Conservation (phyloP, 148 eudicot genomes). For the Nepenthes gracilis region DNA sequence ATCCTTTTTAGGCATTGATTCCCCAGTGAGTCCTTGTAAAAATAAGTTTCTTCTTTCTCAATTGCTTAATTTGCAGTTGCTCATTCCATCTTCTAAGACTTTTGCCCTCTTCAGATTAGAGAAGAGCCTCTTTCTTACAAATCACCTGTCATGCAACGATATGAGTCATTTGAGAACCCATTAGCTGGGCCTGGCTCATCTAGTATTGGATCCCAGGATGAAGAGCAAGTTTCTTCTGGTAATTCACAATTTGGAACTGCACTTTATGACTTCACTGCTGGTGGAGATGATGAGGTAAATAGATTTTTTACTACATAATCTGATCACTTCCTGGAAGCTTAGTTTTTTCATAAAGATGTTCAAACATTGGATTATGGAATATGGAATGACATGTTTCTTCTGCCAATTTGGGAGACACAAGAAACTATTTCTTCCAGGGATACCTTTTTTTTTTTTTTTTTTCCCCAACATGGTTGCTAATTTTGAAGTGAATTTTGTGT, state of each 20-base stretch:
- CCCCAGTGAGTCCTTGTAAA: conserved; percentile 49
- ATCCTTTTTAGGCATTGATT: conserved; percentile 42
- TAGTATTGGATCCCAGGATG: conserved; percentile 63
- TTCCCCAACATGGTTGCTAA: too few species aligned
- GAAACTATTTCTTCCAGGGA: too few species aligned
- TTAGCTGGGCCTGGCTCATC: conserved; percentile 63
- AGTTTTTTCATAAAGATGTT: too few species aligned
- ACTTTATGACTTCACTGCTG: conserved; percentile 94
- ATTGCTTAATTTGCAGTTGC: not conserved
- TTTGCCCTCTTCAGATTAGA: conserved; percentile 48
- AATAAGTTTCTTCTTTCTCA: not conserved
- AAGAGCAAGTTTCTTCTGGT: conserved; percentile 51
- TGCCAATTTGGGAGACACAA: not conserved
- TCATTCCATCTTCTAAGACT: conserved; percentile 13
- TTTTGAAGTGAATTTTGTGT: too few species aligned
- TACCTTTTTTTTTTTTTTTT: too few species aligned
- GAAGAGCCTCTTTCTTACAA: conserved; percentile 86
- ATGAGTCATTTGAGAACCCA: conserved; percentile 90
- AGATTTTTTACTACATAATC: not conserved
- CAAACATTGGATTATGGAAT: too few species aligned
- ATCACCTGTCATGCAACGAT: conserved; percentile 56
- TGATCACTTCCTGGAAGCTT: not conserved
- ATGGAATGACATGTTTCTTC: not conserved
- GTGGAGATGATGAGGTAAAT: conserved; percentile 96
- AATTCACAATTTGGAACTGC: conserved; percentile 62